Percentiles rank a stretch among this genome's conserved stretches.
phyloP scores from a whole-genome alignment of 2,329 filamentous ascomycete species.

The Monilinia fructigena region DNA sequence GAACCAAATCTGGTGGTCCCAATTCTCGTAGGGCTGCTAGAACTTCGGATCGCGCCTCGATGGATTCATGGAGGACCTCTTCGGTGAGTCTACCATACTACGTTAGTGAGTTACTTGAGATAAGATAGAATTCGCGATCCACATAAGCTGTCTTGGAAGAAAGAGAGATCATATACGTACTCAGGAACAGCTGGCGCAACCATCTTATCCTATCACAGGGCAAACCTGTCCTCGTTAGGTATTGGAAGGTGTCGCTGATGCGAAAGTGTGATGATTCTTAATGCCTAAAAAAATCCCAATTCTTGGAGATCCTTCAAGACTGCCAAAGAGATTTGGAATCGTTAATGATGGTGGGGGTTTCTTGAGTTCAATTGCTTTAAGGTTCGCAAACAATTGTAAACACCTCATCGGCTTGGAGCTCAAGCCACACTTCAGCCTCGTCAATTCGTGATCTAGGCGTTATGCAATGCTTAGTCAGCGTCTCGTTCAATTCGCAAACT shows the following conservation, averaged over 20 bases:
- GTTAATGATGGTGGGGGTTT: conserved; percentile 10
- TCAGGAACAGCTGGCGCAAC: conserved; percentile 69
- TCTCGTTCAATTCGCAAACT: not conserved
- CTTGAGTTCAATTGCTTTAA: conserved; percentile 5
- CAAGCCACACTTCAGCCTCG: conserved; percentile 21
- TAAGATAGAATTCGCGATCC: not conserved
- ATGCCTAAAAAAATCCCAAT: not conserved
- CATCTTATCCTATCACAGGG: conserved; percentile 30
- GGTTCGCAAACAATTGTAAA: conserved; percentile 10
- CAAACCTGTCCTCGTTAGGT: conserved; percentile 9
- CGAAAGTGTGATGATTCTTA: not conserved
- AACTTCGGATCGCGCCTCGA: conserved; percentile 89
- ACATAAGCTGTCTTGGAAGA: not conserved
- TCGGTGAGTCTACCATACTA: conserved; percentile 73
- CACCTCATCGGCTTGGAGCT: conserved; percentile 19
- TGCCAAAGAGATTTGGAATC: not conserved
- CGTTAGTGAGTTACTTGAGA: conserved; percentile 24
- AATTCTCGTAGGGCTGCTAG: conserved; percentile 84
- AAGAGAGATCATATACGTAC: conserved; percentile 49
- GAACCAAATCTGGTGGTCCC: conserved; percentile 91
- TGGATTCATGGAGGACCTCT: conserved; percentile 85
- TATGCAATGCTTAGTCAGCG: conserved; percentile 13
- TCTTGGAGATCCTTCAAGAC: not conserved
- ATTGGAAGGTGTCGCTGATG: conserved; percentile 8
- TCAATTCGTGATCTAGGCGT: not conserved